These are phyloP conservation scores for Serendipita sp. DNA, from an alignment of 768 basidiomycete species.

Conservation along the genomic window DNA sequence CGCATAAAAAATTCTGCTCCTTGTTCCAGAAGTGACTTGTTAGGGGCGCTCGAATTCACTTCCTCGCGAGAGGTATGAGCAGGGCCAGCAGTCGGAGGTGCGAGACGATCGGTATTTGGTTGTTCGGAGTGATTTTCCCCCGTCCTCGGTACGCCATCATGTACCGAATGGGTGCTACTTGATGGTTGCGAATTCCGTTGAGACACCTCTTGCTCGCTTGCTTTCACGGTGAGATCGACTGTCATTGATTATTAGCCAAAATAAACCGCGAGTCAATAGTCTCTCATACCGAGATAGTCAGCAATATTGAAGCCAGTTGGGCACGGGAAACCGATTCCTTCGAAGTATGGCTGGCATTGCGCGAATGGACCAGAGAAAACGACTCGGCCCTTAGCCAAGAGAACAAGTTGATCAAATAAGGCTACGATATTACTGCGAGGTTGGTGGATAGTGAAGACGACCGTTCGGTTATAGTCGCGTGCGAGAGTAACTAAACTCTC, in stretches of 20 bases:
- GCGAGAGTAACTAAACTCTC: conserved; percentile 78
- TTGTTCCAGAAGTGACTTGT: conserved; percentile 19
- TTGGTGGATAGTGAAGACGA: conserved; percentile 96
- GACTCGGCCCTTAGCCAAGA: conserved; percentile 68
- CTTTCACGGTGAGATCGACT: conserved; percentile 33
- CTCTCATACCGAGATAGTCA: conserved; percentile 65
- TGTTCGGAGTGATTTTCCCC: conserved; percentile 29
- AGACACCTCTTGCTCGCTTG: conserved; percentile 23
- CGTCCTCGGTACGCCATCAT: not conserved
- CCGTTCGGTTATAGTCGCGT: conserved; percentile 78
- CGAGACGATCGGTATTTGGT: conserved; percentile 49
- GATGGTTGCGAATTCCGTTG: conserved; percentile 14
- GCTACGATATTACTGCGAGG: conserved; percentile 95
- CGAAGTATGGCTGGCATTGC: conserved; percentile 69
- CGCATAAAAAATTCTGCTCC: not conserved
- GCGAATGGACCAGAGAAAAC: conserved; percentile 70
- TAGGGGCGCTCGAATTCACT: conserved; percentile 36
- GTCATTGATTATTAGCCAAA: not conserved
- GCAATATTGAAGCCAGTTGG: conserved; percentile 94
- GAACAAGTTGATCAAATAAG: conserved; percentile 79
- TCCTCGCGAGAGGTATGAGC: conserved; percentile 22
- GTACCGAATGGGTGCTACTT: conserved; percentile 8
- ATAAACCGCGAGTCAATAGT: conserved; percentile 19
- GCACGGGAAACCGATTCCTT: conserved; percentile 62
- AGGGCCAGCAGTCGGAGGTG: conserved; percentile 19